These are phyloP conservation scores for Psilocybe cubensis DNA, from an alignment of 768 basidiomycete genomes.

Conservation along the genomic window DNA sequence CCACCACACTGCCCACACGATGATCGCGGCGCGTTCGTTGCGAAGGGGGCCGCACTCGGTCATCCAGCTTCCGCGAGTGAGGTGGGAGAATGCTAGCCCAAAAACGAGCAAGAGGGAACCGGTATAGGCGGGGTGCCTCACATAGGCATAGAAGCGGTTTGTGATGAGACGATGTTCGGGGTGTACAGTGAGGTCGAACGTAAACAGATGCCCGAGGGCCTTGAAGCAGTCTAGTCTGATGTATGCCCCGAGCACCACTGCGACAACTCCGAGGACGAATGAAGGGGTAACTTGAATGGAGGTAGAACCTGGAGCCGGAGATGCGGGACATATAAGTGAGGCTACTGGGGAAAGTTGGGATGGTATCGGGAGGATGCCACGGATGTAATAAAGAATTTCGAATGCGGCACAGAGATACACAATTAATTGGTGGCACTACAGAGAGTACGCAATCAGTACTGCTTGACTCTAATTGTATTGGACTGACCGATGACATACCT, in stretches of 20 bases:
- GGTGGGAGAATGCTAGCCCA: slow-evolving; percentile 48
- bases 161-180: slow-evolving; percentile 56
- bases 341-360: slow-evolving; percentile 34
- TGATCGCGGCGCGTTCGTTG: slow-evolving; percentile 21
- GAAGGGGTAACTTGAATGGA: slow-evolving; percentile 39
- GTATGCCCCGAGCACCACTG: slow-evolving; percentile 45
- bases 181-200: slow-evolving; percentile 60
- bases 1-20: slow-evolving; percentile 50
- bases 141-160: slow-evolving; percentile 50
- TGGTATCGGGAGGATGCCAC: slow-evolving; percentile 28
- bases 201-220: slow-evolving; percentile 57
- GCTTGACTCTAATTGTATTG: background rate
- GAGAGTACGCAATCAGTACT: background rate
- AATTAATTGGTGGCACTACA: slow-evolving; percentile 51
- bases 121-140: slow-evolving; percentile 60
- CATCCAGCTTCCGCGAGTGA: slow-evolving; percentile 50
- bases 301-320: slow-evolving; percentile 27
- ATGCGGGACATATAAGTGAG: slow-evolving; percentile 33
- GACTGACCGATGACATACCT: slow-evolving; percentile 33
- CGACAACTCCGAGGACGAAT: slow-evolving; percentile 49
- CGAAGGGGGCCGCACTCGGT: slow-evolving; percentile 44
- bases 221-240: slow-evolving; percentile 58
- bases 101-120: slow-evolving; percentile 54
- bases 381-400: slow-evolving; percentile 50
- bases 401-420: slow-evolving; percentile 53